A percentile compares a stretch with the other conserved stretches of the same genome.
Evolutionary conservation across 2,329 filamentous ascomycete species (phyloP).

Genomic region (Dryadomyces quercivorus): DNA sequence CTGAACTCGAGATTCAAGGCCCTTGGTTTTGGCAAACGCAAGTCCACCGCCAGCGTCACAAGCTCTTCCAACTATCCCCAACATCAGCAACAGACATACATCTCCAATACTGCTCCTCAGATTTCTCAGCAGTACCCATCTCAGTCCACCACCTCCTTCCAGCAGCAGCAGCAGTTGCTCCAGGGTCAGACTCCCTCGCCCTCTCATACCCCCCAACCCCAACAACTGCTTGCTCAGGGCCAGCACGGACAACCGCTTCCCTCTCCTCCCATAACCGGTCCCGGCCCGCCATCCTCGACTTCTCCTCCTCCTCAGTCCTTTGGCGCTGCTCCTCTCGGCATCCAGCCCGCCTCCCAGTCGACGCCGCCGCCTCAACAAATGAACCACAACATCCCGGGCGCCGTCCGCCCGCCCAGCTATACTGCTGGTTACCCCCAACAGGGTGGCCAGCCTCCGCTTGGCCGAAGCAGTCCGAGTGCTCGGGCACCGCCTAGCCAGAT

Average conservation of each 20-base stretch:
- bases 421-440: constrained; percentile 38
- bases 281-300: background rate
- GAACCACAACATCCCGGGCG: constrained; percentile 39
- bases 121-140: constrained; percentile 35
- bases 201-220: constrained; percentile 12
- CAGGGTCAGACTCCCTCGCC: constrained; percentile 8
- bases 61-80: constrained; percentile 19
- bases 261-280: background rate
- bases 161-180: constrained; percentile 1
- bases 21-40: constrained; percentile 73
- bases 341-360: constrained; percentile 3
- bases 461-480: constrained; percentile 40
- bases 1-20: constrained; percentile 69
- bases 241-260: background rate
- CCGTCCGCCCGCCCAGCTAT: constrained; percentile 53
- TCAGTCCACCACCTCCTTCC: constrained; percentile 7
- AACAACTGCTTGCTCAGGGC: constrained; percentile 1
- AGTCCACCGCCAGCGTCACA: constrained; percentile 51
- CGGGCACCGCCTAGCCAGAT: constrained; percentile 48
- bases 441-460: constrained; percentile 32
- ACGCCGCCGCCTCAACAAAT: constrained; percentile 23
- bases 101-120: constrained; percentile 26
- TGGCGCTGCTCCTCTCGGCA: constrained; percentile 17
- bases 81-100: constrained; percentile 9
- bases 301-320: constrained; percentile 4